phyloP scores from a whole-genome alignment of 2,329 filamentous ascomycete genomes.

The Tolypocladium pustulatum region DNA sequence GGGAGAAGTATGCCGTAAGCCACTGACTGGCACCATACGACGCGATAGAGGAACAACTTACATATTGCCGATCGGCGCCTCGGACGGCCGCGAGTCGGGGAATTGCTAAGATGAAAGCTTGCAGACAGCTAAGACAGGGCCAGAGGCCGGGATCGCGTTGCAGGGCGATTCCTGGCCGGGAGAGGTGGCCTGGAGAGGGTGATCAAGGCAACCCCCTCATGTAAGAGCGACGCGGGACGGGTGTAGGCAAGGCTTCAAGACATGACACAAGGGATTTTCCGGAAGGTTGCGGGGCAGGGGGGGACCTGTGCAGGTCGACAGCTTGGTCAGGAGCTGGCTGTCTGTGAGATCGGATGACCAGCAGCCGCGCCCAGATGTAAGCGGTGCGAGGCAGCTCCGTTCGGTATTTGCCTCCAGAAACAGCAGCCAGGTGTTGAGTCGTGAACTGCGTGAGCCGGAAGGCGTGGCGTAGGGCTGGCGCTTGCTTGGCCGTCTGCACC shows the following conservation, averaged over 20 bases:
- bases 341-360: background rate
- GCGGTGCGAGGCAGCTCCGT: background rate
- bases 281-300: conserved; percentile 1
- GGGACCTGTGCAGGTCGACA: background rate
- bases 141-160: conserved; percentile 3
- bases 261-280: conserved; percentile 4
- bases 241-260: conserved; percentile 2
- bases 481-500: background rate
- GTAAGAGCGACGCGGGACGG: conserved; percentile 13
- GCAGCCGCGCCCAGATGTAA: background rate
- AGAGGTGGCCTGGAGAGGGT: conserved; percentile 4
- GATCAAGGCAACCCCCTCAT: conserved; percentile 9
- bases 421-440: background rate
- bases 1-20: conserved; percentile 3
- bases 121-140: background rate
- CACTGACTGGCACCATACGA: background rate
- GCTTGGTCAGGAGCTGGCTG: background rate
- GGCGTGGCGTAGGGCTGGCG: background rate
- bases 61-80: conserved; percentile 19
- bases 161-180: background rate
- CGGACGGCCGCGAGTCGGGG: conserved; percentile 2
- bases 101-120: background rate
- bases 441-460: background rate
- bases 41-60: conserved; percentile 15
- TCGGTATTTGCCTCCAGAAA: background rate